phyloP scores from a whole-genome alignment of 108 stramenopile species.

The Aurantiochytrium sp. region DNA sequence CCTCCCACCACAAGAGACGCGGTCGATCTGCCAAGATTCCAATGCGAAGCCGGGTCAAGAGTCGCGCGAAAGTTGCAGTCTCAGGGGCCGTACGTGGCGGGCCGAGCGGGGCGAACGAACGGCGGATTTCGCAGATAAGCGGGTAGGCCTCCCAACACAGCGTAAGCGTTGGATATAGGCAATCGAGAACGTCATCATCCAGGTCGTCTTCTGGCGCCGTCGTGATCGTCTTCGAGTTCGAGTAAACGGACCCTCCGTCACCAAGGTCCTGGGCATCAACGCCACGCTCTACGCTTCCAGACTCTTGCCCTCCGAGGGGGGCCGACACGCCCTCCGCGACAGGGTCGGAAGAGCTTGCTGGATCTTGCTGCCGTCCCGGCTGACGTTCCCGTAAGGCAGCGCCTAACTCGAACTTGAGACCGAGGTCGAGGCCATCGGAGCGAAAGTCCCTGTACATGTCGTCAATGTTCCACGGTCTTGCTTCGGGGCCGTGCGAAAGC shows the following conservation, averaged over 20 bases:
- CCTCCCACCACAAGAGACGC: constrained; percentile 3
- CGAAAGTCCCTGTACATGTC: constrained; percentile 5
- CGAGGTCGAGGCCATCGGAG: not conserved
- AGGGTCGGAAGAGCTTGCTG: not conserved
- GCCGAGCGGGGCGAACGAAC: not conserved
- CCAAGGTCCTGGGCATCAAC: no score
- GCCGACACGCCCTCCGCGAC: not conserved
- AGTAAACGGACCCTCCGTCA: not conserved
- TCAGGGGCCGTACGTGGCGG: not conserved
- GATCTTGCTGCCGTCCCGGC: not conserved
- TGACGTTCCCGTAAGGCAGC: not conserved
- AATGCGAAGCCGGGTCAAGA: not conserved
- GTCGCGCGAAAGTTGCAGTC: not conserved
- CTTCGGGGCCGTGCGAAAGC: not conserved
- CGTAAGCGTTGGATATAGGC: not conserved
- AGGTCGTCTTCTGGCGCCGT: not conserved
- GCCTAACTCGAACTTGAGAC: not conserved
- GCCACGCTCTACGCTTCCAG: no score
- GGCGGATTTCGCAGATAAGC: not conserved
- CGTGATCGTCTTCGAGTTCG: not conserved
- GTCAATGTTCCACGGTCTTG: not conserved
- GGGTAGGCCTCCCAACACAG: not conserved
- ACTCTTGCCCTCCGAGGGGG: no score
- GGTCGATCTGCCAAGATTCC: not conserved
- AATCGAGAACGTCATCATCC: not conserved